phyloP scores from a whole-genome alignment of 1,139 yeast species.

The Kodamaea derodonti region DNA sequence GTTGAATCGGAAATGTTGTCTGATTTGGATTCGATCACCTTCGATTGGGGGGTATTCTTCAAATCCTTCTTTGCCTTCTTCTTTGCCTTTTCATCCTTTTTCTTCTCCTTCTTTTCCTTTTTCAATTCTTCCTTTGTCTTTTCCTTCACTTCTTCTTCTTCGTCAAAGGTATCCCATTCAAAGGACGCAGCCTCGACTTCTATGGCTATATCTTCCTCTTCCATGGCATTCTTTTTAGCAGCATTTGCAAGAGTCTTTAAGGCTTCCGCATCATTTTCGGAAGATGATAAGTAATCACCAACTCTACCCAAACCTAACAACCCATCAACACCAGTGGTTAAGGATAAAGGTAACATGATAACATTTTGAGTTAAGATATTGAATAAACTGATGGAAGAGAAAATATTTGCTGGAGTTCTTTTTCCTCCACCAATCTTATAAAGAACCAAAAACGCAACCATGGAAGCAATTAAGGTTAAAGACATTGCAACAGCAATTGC shows the following conservation, averaged over 20 bases:
- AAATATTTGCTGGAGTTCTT: constrained; percentile 66
- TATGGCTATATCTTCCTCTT: constrained; percentile 11
- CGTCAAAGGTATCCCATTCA: constrained; percentile 58
- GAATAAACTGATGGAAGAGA: constrained; percentile 75
- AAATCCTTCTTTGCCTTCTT: constrained; percentile 5
- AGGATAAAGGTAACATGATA: constrained; percentile 67
- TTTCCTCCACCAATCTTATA: constrained; percentile 42
- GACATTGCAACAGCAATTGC: constrained; percentile 56
- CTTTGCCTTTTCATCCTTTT: not conserved
- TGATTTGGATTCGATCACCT: not conserved
- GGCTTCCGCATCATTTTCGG: constrained; percentile 24
- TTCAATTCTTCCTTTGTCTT: not conserved
- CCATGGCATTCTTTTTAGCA: constrained; percentile 12
- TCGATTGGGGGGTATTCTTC: not conserved
- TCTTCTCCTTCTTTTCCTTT: not conserved
- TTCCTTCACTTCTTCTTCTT: constrained; percentile 6
- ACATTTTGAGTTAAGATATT: constrained; percentile 50
- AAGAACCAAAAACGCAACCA: constrained; percentile 69
- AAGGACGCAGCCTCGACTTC: constrained; percentile 37
- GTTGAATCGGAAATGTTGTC: not conserved
- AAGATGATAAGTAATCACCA: constrained; percentile 42
- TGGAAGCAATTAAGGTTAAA: constrained; percentile 63
- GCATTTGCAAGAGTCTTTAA: constrained; percentile 16
- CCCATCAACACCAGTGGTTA: constrained; percentile 67
- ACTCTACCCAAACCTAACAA: constrained; percentile 58